Evolutionary conservation across 306 rosid species (phyloP).

Genomic region (Inga leiocalycina): DNA sequence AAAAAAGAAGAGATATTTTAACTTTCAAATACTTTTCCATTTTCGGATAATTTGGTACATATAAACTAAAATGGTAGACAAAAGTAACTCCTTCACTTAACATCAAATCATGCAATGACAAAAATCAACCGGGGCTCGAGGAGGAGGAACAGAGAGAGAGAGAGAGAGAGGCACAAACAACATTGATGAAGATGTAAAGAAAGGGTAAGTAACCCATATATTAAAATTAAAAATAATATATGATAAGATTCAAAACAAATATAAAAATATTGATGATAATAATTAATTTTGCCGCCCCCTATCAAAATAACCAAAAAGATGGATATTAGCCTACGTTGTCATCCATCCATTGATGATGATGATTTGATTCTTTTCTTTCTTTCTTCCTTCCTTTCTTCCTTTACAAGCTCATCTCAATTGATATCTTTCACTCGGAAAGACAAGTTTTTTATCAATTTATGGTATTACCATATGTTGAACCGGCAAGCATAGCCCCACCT

Average conservation of each 20-base stretch:
- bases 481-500: constrained; percentile 68
- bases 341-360: constrained; percentile 12
- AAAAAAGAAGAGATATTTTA: constrained; percentile 7
- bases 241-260: constrained; percentile 37
- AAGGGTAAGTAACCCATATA: constrained; percentile 34
- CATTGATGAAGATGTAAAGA: not conserved
- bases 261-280: constrained; percentile 29
- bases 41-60: constrained; percentile 37
- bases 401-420: constrained; percentile 33
- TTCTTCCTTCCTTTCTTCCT: not conserved
- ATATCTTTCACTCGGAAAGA: constrained; percentile 39
- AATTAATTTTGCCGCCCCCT: not conserved
- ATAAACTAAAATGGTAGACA: constrained; percentile 39
- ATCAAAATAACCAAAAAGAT: constrained; percentile 13
- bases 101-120: constrained; percentile 42
- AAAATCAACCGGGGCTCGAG: constrained; percentile 20
- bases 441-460: constrained; percentile 46
- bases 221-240: not conserved
- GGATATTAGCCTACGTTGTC: constrained; percentile 33
- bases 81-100: constrained; percentile 23
- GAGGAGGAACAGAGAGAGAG: not conserved
- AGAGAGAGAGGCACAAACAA: not conserved
- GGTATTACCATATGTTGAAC: constrained; percentile 78
- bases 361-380: not conserved
- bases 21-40: constrained; percentile 32